phyloP scores from a whole-genome alignment of 331 rosid species.

The Phaseolus coccineus region DNA sequence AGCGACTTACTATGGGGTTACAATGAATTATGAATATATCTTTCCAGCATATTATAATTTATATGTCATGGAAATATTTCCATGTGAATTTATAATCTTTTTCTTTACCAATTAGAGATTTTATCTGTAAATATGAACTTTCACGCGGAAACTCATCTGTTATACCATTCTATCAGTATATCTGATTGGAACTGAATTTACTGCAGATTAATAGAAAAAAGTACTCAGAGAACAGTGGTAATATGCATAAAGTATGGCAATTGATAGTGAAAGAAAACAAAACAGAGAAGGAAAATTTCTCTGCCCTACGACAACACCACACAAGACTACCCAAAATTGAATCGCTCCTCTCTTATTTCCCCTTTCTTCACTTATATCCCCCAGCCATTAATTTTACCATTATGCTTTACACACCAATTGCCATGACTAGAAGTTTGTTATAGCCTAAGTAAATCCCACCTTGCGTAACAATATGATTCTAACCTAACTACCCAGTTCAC shows the following conservation, averaged over 20 bases:
- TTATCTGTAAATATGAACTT: background rate
- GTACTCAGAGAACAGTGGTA: background rate
- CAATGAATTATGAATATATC: background rate
- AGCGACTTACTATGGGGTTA: constrained; percentile 12
- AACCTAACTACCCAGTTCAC: background rate
- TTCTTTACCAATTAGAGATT: background rate
- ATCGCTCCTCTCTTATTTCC: background rate
- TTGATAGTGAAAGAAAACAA: background rate
- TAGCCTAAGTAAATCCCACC: background rate
- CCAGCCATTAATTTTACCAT: background rate
- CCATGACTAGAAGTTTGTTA: background rate
- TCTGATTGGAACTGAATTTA: background rate
- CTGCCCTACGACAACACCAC: background rate
- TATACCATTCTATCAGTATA: constrained; percentile 10
- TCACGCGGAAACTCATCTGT: constrained; percentile 9
- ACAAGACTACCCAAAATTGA: background rate
- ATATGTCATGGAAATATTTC: constrained; percentile 11
- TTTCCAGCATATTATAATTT: constrained; percentile 1
- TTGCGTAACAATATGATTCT: constrained; percentile 13
- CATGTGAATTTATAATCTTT: background rate
- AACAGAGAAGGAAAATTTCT: background rate
- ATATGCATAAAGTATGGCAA: background rate
- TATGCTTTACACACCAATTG: background rate
- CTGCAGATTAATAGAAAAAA: background rate
- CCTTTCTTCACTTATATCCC: background rate